Evolutionary conservation across 1,284 basidiomycete species (phyloP).

Genomic region (Vanrija humicola): DNA sequence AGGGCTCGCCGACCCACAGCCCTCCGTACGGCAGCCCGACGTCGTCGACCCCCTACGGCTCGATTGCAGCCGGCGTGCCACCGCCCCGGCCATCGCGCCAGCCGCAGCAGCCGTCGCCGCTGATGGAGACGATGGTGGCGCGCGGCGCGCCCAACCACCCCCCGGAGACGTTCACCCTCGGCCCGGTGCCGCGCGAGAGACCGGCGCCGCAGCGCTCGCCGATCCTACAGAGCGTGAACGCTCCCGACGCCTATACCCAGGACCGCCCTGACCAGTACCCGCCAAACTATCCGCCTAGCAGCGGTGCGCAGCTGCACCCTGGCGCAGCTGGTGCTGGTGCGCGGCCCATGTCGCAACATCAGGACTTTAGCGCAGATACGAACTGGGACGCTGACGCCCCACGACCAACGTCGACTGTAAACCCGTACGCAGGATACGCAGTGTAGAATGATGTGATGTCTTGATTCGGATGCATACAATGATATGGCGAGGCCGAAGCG

Average conservation of each 20-base stretch:
- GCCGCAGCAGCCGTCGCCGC: too few relatives aligned
- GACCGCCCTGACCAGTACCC: background rate
- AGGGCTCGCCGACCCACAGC: background rate
- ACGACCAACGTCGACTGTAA: background rate
- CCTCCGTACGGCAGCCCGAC: background rate
- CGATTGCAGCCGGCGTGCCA: too few relatives aligned
- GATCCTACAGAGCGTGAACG: background rate
- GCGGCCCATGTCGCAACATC: background rate
- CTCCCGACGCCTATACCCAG: background rate
- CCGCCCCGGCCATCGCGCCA: too few relatives aligned
- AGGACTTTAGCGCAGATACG: background rate
- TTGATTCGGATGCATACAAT: too few relatives aligned
- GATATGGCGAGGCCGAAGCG: too few relatives aligned
- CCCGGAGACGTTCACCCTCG: background rate
- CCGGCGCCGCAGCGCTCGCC: background rate
- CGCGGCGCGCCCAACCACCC: too few relatives aligned
- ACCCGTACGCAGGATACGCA: background rate
- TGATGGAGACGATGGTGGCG: too few relatives aligned
- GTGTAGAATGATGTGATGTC: background rate
- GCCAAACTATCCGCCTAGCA: background rate
- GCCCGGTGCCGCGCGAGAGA: too few relatives aligned
- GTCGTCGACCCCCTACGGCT: background rate
- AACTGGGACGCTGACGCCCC: background rate
- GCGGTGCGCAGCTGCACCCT: background rate
- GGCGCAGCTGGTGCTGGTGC: too few relatives aligned